Percentiles rank a stretch among this genome's conserved stretches.
phyloP scores from a whole-genome alignment of 495 filamentous ascomycete genomes.

The Cladorrhinum samala region DNA sequence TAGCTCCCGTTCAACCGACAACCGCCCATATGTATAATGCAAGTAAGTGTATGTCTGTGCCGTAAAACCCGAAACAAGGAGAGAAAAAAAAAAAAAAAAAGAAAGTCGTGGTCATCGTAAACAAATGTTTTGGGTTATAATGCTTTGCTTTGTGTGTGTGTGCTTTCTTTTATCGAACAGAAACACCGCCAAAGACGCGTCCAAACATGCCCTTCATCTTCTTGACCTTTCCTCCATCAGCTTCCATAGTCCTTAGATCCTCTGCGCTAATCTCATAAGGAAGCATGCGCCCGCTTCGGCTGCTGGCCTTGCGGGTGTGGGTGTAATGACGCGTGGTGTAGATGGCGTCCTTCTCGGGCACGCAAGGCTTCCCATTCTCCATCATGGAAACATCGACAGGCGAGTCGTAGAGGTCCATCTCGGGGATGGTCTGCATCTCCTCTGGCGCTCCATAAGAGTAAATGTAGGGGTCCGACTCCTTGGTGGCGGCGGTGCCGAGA shows the following conservation, averaged over 20 bases:
- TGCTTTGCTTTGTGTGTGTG: neutral
- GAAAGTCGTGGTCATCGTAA: neutral
- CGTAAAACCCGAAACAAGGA: neutral
- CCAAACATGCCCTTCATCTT: slow-evolving; percentile 36
- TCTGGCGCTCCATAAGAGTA: slow-evolving; percentile 7
- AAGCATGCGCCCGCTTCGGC: slow-evolving; percentile 24
- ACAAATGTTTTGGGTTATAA: too few species aligned
- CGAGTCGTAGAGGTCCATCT: slow-evolving; percentile 32
- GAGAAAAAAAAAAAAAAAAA: neutral
- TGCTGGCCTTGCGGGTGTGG: slow-evolving; percentile 8
- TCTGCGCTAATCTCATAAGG: slow-evolving; percentile 45
- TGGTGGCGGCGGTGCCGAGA: slow-evolving; percentile 16
- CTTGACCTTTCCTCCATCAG: slow-evolving; percentile 30
- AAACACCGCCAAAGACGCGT: slow-evolving; percentile 31
- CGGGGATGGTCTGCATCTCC: slow-evolving; percentile 6
- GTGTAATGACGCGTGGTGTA: slow-evolving; percentile 12
- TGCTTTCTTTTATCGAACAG: slow-evolving; percentile 7
- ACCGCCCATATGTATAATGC: neutral
- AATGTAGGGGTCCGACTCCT: slow-evolving; percentile 23
- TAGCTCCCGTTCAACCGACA: too few species aligned
- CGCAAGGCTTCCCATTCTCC: slow-evolving; percentile 16
- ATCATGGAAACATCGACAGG: slow-evolving; percentile 33
- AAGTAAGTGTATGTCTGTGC: neutral
- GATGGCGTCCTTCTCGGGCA: slow-evolving; percentile 24
- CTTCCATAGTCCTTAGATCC: slow-evolving; percentile 34